Conservation (phyloP, 2,329 filamentous ascomycete genomes). For the Colletotrichum sp. region DNA sequence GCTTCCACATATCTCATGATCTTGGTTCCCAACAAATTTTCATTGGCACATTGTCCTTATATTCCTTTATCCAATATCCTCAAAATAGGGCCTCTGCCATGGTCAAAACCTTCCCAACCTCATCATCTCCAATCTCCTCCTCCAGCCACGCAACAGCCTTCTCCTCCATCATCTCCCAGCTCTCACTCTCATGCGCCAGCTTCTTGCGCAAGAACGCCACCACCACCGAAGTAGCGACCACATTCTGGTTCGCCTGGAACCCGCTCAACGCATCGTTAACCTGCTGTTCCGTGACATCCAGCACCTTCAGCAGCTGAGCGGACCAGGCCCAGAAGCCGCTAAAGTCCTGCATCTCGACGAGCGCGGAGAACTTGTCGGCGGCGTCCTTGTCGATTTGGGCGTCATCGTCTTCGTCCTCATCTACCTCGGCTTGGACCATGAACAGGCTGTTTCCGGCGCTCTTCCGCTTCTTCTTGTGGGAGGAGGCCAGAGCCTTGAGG, state of each 20-base stretch:
- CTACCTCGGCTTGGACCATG: neutral
- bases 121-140: neutral
- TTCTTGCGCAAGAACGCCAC: slow-evolving; percentile 54
- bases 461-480: neutral
- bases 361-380: slow-evolving; percentile 35
- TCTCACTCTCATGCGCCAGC: slow-evolving; percentile 50
- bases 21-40: rapidly evolving
- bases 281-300: slow-evolving; percentile 25
- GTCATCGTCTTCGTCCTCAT: neutral
- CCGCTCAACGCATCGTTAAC: neutral
- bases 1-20: neutral
- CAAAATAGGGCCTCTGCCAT: neutral
- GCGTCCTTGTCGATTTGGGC: neutral
- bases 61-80: neutral
- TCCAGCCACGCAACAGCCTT: slow-evolving; percentile 62
- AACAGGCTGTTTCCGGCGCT: neutral
- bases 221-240: slow-evolving; percentile 42
- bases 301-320: slow-evolving; percentile 27
- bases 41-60: too few relatives aligned
- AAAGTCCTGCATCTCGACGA: slow-evolving; percentile 63
- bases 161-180: slow-evolving; percentile 68
- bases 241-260: neutral
- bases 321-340: slow-evolving; percentile 56
- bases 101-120: neutral
- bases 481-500: too few relatives aligned